Evolutionary conservation across 2,329 filamentous ascomycete genomes (phyloP).

Genomic region (Aurifilum marmelostoma): DNA sequence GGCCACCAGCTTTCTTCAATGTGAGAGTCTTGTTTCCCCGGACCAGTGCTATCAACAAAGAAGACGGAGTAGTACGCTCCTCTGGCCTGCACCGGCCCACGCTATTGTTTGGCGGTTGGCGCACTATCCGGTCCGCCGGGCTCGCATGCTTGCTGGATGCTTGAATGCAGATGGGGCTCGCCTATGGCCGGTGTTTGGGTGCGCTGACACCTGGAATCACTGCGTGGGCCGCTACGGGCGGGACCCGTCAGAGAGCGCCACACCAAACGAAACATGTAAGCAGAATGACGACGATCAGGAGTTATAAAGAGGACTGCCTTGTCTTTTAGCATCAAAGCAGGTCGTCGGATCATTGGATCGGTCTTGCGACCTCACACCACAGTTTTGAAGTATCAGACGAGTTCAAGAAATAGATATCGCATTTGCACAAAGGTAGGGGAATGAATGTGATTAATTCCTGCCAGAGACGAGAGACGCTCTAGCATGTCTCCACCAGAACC

Average conservation of each 20-base stretch:
- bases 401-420: neutral
- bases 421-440: neutral
- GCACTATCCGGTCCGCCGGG: neutral
- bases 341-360: neutral
- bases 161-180: neutral
- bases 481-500: too few relatives aligned
- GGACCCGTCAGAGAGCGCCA: neutral
- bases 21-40: neutral
- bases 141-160: neutral
- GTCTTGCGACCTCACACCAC: neutral
- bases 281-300: neutral
- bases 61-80: neutral
- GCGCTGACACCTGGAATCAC: neutral
- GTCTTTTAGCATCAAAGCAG: neutral
- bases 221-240: neutral
- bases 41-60: neutral
- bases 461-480: too few relatives aligned
- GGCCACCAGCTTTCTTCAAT: neutral
- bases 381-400: neutral
- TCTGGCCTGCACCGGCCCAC: neutral
- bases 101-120: neutral
- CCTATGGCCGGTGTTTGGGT: neutral
- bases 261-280: neutral
- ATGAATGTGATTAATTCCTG: too few relatives aligned
- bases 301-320: neutral